Conservation (phyloP, 805 yeast genomes). For the Yamadazyma sp. region DNA sequence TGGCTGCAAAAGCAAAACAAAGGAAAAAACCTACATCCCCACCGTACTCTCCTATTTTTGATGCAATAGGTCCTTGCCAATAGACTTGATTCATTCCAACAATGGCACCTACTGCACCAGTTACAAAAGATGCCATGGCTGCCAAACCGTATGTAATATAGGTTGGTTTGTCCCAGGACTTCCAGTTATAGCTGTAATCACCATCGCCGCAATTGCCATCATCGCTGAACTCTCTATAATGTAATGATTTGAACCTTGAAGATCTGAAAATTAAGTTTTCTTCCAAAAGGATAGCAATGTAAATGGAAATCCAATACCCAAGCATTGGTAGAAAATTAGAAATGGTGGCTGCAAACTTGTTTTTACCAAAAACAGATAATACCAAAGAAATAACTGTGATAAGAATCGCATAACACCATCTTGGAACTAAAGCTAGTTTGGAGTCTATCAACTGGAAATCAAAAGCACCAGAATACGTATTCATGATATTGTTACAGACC, state of each 20-base stretch:
- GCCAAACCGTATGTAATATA: constrained; percentile 34
- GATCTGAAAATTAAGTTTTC: constrained; percentile 35
- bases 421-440: constrained; percentile 28
- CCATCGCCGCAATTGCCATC: constrained; percentile 11
- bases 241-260: constrained; percentile 22
- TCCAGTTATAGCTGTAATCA: constrained; percentile 28
- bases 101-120: constrained; percentile 39
- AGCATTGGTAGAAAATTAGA: constrained; percentile 43
- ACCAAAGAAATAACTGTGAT: constrained; percentile 33
- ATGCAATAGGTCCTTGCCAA: constrained; percentile 39
- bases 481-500: constrained; percentile 36
- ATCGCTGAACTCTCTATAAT: constrained; percentile 25
- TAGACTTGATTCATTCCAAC: constrained; percentile 43
- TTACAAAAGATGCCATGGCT: constrained; percentile 28
- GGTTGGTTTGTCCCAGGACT: constrained; percentile 27
- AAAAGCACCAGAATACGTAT: constrained; percentile 37
- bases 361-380: constrained; percentile 33
- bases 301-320: constrained; percentile 43
- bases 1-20: constrained; percentile 33
- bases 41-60: constrained; percentile 28
- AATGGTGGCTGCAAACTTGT: constrained; percentile 33
- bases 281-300: constrained; percentile 33
- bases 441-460: constrained; percentile 33
- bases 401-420: constrained; percentile 39
- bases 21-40: constrained; percentile 43